These are phyloP conservation scores for Sugiyamaella chiloensis DNA, from an alignment of 805 yeast species.

Conservation along the genomic window DNA sequence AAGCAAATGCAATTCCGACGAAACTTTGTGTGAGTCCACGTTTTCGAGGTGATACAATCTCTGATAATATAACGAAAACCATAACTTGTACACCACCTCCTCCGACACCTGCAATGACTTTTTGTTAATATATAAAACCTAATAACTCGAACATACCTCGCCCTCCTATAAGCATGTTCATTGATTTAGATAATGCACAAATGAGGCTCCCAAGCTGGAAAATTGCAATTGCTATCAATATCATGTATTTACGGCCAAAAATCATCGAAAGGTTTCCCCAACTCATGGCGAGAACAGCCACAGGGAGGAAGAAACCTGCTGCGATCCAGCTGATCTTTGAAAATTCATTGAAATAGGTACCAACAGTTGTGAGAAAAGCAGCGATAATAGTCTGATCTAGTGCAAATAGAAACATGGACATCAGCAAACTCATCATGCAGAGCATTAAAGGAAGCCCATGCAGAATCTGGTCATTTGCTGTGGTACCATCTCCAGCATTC, in stretches of 20 bases:
- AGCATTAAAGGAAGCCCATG: constrained; percentile 18
- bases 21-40: constrained; percentile 30
- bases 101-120: constrained; percentile 67
- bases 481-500: constrained; percentile 18
- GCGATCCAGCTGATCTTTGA: constrained; percentile 52
- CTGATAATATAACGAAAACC: constrained; percentile 55
- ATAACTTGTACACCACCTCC: constrained; percentile 65
- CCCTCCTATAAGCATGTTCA: constrained; percentile 67
- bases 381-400: constrained; percentile 54
- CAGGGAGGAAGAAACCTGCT: constrained; percentile 58
- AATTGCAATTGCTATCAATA: constrained; percentile 47
- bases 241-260: constrained; percentile 45
- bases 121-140: no score
- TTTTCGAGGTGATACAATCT: constrained; percentile 44
- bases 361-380: constrained; percentile 41
- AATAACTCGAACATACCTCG: no score
- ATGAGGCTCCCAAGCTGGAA: constrained; percentile 64
- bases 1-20: constrained; percentile 29
- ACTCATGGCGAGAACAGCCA: constrained; percentile 55
- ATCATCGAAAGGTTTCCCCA: constrained; percentile 48
- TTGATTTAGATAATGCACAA: constrained; percentile 49
- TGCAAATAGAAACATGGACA: constrained; percentile 27
- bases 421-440: constrained; percentile 13
- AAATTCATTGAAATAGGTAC: constrained; percentile 49
- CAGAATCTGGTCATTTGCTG: constrained; percentile 12